Evolutionary conservation across 495 filamentous ascomycete species (phyloP), one percentile per base, ranked within the genome.

Genomic region (Alectoria sarmentosa): DNA sequence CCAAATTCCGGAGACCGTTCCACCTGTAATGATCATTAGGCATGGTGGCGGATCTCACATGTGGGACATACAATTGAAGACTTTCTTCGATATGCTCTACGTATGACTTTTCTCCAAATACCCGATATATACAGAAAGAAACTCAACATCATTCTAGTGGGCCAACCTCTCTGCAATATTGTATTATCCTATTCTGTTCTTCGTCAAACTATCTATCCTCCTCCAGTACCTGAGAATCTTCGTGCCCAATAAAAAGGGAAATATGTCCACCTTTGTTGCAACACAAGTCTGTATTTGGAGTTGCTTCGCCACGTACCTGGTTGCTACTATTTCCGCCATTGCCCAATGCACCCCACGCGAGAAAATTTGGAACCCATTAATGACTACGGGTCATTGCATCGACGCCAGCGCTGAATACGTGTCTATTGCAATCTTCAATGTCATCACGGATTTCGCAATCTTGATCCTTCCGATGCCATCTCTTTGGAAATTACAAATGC

Each of bases 311-410:
- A 42, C 57, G 1, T 70, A 68, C 41, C 32, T 66, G 13, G 28
- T 64, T 0, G 36, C 4, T 8, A 32, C 38, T 6, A 11, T 56
- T 7, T 56, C 66, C 1, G 11, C n/a, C 1, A 64, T 70, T 36
- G 28, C 3, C 9, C 34, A 49, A 21, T 79, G 77, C 64, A 58
- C 65, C 39, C 77, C 77, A 5, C 72, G 75, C 21, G 65, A 66
- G 66, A 79, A 78, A 65, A 68, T 73, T 48, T 78, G 76, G 74
- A 64, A 74, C 0, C 46, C 60, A 6, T 58, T 69, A 1, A 38
- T 74, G 26, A 65, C 66, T 1, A 72, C 75, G 1, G 76, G 77
- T 5, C 75, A 75, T 44, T 79, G 77, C 44, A 68, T 76, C 58
- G 69, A 77, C 52, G 57, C 59, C 15, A 60, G 66, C 36, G 73